A percentile compares a stretch with the other conserved stretches of the same genome.
These are phyloP conservation scores for Pseudomonodictys pantanalensis DNA, from an alignment of 495 filamentous ascomycete species.

Conservation along the genomic window DNA sequence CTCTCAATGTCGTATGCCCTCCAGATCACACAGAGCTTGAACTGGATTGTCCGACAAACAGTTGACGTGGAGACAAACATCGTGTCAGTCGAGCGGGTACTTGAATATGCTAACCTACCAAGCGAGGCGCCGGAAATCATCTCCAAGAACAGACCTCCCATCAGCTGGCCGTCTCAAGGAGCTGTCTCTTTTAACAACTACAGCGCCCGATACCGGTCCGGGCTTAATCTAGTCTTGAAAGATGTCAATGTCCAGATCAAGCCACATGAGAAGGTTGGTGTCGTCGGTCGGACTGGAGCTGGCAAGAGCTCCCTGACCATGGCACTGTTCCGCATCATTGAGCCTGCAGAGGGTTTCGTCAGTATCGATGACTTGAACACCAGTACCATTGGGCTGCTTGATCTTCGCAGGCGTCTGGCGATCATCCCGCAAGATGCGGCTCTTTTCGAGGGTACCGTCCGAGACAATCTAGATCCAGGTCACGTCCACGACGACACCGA, in stretches of 20 bases:
- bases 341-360: slow-evolving; percentile 74
- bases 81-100: slow-evolving; percentile 94
- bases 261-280: slow-evolving; percentile 95
- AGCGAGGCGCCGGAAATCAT: slow-evolving; percentile 96
- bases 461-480: slow-evolving; percentile 94
- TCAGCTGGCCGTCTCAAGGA: slow-evolving; percentile 89
- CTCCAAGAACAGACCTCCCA: slow-evolving; percentile 76
- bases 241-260: slow-evolving; percentile 88
- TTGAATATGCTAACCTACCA: slow-evolving; percentile 91
- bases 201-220: slow-evolving; percentile 86
- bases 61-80: slow-evolving; percentile 99
- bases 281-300: slow-evolving; percentile 93
- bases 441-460: slow-evolving; percentile 91
- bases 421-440: slow-evolving; percentile 99
- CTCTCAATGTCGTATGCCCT: slow-evolving; percentile 95
- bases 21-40: slow-evolving; percentile 95
- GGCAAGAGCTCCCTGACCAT: slow-evolving; percentile 95
- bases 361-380: slow-evolving; percentile 87
- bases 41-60: slow-evolving; percentile 99
- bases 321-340: slow-evolving; percentile 93
- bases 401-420: slow-evolving; percentile 83
- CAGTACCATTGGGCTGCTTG: slow-evolving; percentile 82
- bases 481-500: slow-evolving; percentile 96
- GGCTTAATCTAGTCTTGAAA: slow-evolving; percentile 87
- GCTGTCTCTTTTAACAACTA: slow-evolving; percentile 89